Conservation (phyloP, 2,329 filamentous ascomycete genomes). For the Setomelanomma holmii region DNA sequence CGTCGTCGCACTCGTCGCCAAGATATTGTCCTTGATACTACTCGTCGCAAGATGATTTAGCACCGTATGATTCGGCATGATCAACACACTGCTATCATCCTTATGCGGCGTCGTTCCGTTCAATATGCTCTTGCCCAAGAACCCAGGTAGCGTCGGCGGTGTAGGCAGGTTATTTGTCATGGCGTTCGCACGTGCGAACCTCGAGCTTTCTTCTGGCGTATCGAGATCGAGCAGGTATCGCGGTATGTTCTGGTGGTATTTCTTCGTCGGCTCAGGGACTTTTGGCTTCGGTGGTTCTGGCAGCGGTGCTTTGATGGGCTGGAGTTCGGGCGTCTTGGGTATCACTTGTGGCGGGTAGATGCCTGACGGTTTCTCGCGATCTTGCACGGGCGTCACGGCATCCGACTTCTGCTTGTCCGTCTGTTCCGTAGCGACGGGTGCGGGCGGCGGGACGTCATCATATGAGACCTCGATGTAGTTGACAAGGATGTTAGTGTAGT, state of each 20-base stretch:
- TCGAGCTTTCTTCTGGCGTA: conserved; percentile 76
- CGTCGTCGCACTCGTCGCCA: conserved; percentile 96
- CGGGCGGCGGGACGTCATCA: conserved; percentile 64
- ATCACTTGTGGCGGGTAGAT: conserved; percentile 48
- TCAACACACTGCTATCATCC: conserved; percentile 96
- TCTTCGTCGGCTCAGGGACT: conserved; percentile 48
- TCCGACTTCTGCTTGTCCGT: conserved; percentile 24
- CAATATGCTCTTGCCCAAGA: conserved; percentile 91
- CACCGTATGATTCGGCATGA: conserved; percentile 96
- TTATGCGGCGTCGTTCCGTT: conserved; percentile 93
- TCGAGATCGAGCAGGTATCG: conserved; percentile 88
- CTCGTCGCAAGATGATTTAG: conserved; percentile 96
- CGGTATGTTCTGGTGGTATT: conserved; percentile 78
- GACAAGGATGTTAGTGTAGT: conserved; percentile 96
- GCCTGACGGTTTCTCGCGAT: conserved; percentile 31
- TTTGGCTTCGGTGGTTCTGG: conserved; percentile 38
- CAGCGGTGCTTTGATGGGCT: conserved; percentile 29
- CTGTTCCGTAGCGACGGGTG: conserved; percentile 23
- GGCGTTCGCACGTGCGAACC: conserved; percentile 75
- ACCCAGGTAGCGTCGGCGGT: conserved; percentile 86
- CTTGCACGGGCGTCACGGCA: conserved; percentile 32
- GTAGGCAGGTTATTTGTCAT: conserved; percentile 81
- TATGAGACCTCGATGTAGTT: conserved; percentile 96
- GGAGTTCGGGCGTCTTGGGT: conserved; percentile 50
- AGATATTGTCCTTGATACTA: conserved; percentile 94